phyloP scores from a whole-genome alignment of 768 basidiomycete species.

The Amanita rubescens region DNA sequence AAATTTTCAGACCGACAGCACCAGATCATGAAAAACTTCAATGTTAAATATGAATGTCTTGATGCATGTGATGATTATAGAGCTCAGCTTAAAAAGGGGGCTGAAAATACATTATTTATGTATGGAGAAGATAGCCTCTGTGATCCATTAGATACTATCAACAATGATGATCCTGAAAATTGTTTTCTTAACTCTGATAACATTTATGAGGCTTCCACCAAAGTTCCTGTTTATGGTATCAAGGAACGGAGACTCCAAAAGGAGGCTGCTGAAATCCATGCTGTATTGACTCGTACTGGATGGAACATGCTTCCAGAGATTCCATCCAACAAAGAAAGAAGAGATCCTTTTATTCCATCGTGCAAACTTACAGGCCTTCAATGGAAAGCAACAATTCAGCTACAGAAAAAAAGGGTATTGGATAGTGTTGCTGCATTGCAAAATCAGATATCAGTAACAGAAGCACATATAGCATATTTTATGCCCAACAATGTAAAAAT shows the following conservation, averaged over 20 bases:
- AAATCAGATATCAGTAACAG: background rate
- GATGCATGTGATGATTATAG: slow-evolving; percentile 27
- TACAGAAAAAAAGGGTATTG: no score
- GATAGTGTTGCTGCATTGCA: no score
- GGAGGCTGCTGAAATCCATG: background rate
- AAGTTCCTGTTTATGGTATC: background rate
- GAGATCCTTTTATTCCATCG: no score
- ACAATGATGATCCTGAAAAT: background rate
- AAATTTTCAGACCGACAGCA: slow-evolving; percentile 9
- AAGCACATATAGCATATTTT: no score
- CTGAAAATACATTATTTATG: background rate
- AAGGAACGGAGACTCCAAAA: background rate
- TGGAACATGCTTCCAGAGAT: background rate
- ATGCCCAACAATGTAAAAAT: background rate
- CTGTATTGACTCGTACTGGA: background rate
- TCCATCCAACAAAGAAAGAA: no score
- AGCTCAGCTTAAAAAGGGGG: slow-evolving; percentile 6
- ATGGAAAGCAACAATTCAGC: no score
- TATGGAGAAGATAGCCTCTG: background rate
- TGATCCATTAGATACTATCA: no score
- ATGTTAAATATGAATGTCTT: slow-evolving; percentile 27
- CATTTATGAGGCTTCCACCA: background rate
- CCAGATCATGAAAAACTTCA: slow-evolving; percentile 21
- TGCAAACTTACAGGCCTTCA: no score
- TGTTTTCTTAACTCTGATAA: background rate